Evolutionary conservation across 2,329 filamentous ascomycete genomes (phyloP), one percentile per base, ranked within the genome.

Genomic region (Arachnomyces sp.): DNA sequence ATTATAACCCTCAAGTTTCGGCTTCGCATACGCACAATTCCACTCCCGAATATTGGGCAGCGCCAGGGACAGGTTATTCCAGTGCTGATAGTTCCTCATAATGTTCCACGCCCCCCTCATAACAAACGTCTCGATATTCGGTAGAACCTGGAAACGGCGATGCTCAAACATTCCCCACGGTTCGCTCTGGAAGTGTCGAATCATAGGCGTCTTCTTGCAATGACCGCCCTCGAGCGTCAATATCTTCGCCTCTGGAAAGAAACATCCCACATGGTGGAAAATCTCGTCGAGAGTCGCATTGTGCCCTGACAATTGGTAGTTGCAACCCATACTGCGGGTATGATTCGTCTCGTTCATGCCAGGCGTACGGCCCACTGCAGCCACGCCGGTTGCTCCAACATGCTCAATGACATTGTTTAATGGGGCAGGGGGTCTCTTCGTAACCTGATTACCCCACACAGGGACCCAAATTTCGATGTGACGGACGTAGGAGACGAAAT

Each of bases 391-490:
- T 42, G 51, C 9, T 25, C 20, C 20, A 9, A 25, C 5, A 9
- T 9, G 5, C 20, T 25, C 20, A 25, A 25, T 9, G 20, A 25
- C 20, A 5, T 5, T 25, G 20, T 9, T 25, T 25, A 25, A 25
- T 9, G 48, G 48, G 41, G 58, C 4, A 70, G 62, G 7, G 66
- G 62, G 42, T 69, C 67, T 73, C 14, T 74, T 76, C 20, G 47
- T 44, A 2, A 53, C 49, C 48, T 80, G 73, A 51, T 82, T 64
- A 12, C 71, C 69, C 63, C 71, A 87, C 31, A 86, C 81, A 2
- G 83, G 82, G 46, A 87, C 83, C 81, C 82, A 87, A 31, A 86
- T 71, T 60, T 87, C 82, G 43, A 86, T 73, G 53, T 87, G 82
- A 48, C 78, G 79, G 44, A 87, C 77, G 49, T 84, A 77, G 7